Base-by-base conservation (phyloP, 805 yeast species). In the Metschnikowia kunwiensis region DNA sequence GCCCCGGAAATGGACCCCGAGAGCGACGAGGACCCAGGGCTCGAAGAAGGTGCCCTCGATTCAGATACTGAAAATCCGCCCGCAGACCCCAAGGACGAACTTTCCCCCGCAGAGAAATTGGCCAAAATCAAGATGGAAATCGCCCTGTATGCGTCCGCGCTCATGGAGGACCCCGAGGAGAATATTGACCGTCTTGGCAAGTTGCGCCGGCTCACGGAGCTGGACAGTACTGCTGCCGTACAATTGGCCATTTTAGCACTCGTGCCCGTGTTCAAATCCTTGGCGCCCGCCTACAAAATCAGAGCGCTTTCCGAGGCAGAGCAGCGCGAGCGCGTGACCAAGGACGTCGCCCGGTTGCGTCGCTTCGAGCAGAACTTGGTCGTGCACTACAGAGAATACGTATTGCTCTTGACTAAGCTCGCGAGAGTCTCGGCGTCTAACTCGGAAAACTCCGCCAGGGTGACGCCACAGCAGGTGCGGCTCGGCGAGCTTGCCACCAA, bases 161-260 rank as follows among this genome's bases (percentile, higher is more conserved):
- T 91, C 23, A 78, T 78, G 51, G 95, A 88, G 55, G 86, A 86
- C 40, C 96, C 97, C 5, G 97, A 93, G 58, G 95, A 86, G 52
- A 76, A 89, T 51, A 70, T 82, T 6, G 55, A 74, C 10, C 67
- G 78, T 19, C 65, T 89, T 9, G 72, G 83, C 2, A 76, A 89
- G 54, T 68, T 85, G 32, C 65, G 85, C 35, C 77, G 73, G 48
- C 82, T 84, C 87, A 70, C 86, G 0, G 72, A 67, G 39, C 81
- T 93, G 2, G 74, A 72, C 47, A 80, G 82, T 47, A 67, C 75
- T 37, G 82, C 74, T 51, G 79, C 85, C 2, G 65, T 79, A 24
- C 83, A 84, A 58, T 68, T 88, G 36, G 75, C 96, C 0, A 64
- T 88, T 42, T 64, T 87, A 44, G 82, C 97, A 0, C 70, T 89